phyloP scores from a whole-genome alignment of 2,329 filamentous ascomycete species.

The Microthyrium microscopicum region DNA sequence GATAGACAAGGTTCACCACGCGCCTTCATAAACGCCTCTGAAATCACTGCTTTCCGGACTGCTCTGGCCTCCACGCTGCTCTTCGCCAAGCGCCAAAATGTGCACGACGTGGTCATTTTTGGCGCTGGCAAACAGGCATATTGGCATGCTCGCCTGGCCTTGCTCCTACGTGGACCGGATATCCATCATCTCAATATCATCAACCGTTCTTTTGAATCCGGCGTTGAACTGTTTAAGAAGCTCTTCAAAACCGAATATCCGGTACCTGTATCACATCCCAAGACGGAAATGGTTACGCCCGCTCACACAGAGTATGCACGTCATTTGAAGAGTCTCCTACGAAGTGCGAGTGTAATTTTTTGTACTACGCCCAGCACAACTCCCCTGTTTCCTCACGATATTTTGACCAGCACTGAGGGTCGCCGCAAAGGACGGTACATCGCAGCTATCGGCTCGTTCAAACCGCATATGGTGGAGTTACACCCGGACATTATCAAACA shows the following conservation, averaged over 20 bases:
- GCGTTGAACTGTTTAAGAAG: slow-evolving; percentile 33
- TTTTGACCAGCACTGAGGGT: slow-evolving; percentile 56
- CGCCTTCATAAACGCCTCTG: slow-evolving; percentile 49
- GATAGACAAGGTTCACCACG: slow-evolving; percentile 40
- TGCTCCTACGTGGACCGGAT: slow-evolving; percentile 52
- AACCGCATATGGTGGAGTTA: slow-evolving; percentile 65
- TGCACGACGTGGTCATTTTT: slow-evolving; percentile 53
- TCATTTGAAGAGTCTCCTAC: slow-evolving; percentile 53
- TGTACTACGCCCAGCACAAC: slow-evolving; percentile 66
- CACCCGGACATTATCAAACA: slow-evolving; percentile 59
- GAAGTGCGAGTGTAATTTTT: slow-evolving; percentile 65
- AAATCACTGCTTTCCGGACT: slow-evolving; percentile 53
- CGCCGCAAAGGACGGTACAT: slow-evolving; percentile 55
- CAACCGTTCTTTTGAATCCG: slow-evolving; percentile 52
- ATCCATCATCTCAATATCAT: slow-evolving; percentile 71
- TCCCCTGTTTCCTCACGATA: slow-evolving; percentile 57
- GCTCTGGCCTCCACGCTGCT: slow-evolving; percentile 46
- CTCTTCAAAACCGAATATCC: slow-evolving; percentile 26
- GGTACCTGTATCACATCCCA: slow-evolving; percentile 19
- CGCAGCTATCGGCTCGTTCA: slow-evolving; percentile 53
- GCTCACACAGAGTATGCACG: slow-evolving; percentile 53
- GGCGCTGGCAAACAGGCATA: slow-evolving; percentile 82
- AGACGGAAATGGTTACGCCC: slow-evolving; percentile 55
- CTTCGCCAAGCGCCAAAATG: slow-evolving; percentile 44
- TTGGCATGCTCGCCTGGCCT: slow-evolving; percentile 78